These are phyloP conservation scores for Globisporangium yorkense DNA, from an alignment of 352 stramenopile genomes.

Conservation along the genomic window DNA sequence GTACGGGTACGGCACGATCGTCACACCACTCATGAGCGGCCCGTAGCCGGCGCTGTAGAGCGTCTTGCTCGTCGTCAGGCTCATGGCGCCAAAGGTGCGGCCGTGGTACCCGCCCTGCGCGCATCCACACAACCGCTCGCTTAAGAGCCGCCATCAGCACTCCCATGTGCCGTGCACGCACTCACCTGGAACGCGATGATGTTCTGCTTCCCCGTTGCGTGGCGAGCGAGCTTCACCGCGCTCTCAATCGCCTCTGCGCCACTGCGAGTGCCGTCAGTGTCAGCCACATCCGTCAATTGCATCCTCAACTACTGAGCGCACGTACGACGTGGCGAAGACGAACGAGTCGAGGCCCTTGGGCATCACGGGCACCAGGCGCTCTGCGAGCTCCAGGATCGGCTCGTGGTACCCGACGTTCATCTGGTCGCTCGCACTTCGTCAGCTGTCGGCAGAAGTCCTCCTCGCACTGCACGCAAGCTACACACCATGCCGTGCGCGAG, in stretches of 20 bases:
- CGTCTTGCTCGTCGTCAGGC: conserved; percentile 89
- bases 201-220: conserved; percentile 83
- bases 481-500: conserved; percentile 65
- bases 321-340: conserved; percentile 80
- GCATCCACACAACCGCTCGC: background rate
- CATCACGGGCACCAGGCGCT: conserved; percentile 69
- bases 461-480: background rate
- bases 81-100: conserved; percentile 89
- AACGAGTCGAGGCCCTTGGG: conserved; percentile 79
- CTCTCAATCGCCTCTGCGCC: conserved; percentile 92
- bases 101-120: conserved; percentile 85
- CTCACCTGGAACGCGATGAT: conserved; percentile 86
- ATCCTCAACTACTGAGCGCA: background rate
- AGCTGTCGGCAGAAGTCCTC: no score
- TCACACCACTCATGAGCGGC: conserved; percentile 74
- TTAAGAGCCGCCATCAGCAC: background rate
- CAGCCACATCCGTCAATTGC: no score
- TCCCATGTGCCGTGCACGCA: background rate
- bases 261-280: conserved; percentile 17
- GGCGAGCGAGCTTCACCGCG: conserved; percentile 88
- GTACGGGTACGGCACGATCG: conserved; percentile 88
- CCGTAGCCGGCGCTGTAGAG: conserved; percentile 86
- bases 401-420: conserved; percentile 93
- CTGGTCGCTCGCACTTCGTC: conserved; percentile 20
- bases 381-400: conserved; percentile 85